Base-by-base conservation (phyloP, 495 filamentous ascomycete genomes). In the Aspergillus biplanus region DNA sequence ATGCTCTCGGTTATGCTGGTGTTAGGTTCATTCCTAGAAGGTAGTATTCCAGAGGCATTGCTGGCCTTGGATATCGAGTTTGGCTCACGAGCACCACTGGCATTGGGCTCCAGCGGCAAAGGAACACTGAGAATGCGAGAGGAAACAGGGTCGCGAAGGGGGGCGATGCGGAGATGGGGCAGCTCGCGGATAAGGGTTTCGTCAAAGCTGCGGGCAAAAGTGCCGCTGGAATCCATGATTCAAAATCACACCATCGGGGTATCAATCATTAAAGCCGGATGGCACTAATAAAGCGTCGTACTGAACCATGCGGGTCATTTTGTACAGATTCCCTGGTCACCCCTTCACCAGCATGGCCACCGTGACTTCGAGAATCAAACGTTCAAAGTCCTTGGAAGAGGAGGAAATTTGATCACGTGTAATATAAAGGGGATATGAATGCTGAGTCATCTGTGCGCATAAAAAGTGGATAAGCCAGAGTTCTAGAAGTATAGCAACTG, bases 91-190 rank as follows among this genome's bases (percentile, higher is more conserved):
- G 67, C 63, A 9, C 71, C 73, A 39, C 71, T 77, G 39, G 80
- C 78, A 62, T 78, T 81, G 12, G 82, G 80, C 63, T 85, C 80
- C 37, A 83, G 68, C 8, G 82, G 78, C 15, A 78, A 74, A 16
- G 78, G 81, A 18, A 72, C 65, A 56, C 73, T 78, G 59, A 79
- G 69, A n/a, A 68, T 70, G 44, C 80, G 77, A 21, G 76, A 78
- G 34, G 80, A 75, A 21, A 76, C 76, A 12, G 79, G 80, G 55
- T 81, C 78, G 44, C 80, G 79, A 47, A 85, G 70, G 56, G 82
- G 81, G 60, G 82, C 77, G 54, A 85, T 85, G 58, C 77, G 77
- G 46, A 84, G 69, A 58, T 78, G 75, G 54, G 78, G 78, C 33
- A 82, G 70, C 65, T 82, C 80, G 61, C 80, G 79, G 47, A 76